Conservation (phyloP, 257 asterid genomes). For the Nicotiana paniculata region DNA sequence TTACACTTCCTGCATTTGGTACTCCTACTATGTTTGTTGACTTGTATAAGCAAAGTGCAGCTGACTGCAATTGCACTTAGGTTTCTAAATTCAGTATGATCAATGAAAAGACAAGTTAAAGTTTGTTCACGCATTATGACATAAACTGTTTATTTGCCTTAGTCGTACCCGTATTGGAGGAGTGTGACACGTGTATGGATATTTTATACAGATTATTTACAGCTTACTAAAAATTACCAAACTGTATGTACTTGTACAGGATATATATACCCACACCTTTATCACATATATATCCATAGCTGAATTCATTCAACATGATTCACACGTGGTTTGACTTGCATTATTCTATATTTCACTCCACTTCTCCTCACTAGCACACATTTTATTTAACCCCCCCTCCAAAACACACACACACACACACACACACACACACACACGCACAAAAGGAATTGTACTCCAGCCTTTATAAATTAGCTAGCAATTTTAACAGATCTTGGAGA, state of each 20-base stretch:
- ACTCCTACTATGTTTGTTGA: neutral
- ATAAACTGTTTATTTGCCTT: neutral
- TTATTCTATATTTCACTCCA: neutral
- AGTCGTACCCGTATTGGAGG: neutral
- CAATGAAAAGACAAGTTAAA: neutral
- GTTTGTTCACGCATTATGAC: neutral
- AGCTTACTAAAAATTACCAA: neutral
- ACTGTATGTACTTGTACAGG: neutral
- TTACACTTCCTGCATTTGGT: neutral
- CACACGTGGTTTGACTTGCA: neutral
- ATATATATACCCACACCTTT: neutral
- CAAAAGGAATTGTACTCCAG: neutral
- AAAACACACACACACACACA: too few relatives aligned
- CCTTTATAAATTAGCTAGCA: neutral
- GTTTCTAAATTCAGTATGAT: neutral
- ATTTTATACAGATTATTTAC: neutral
- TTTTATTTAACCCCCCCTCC: neutral
- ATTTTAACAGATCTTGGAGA: conserved; percentile 72
- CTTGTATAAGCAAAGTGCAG: neutral
- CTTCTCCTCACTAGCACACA: neutral
- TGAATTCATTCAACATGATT: neutral
- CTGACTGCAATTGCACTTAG: neutral
- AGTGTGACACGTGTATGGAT: neutral
- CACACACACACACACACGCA: too few relatives aligned
- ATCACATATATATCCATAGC: neutral